Base-by-base conservation (phyloP, 1,284 basidiomycete genomes). In the Cryptococcus sp. region DNA sequence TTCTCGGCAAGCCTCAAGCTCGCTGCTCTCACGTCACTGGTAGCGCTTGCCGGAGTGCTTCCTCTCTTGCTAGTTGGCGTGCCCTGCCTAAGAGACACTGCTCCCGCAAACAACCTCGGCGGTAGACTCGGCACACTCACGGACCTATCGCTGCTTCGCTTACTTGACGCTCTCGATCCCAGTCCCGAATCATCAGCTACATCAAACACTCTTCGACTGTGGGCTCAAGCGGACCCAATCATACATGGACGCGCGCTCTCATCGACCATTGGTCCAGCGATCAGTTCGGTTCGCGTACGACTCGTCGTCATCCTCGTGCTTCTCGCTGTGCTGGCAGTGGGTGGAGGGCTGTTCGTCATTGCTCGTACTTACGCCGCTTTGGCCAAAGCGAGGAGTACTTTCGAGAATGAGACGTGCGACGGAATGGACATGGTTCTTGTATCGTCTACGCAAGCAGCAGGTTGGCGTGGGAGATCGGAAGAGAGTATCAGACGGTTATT, bases 401-500 rank as follows among this genome's bases (percentile, higher is more conserved):
- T 89, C 84, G 71, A 85, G 3, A 80, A 84, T 17, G 78, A 85
- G 0, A 84, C 82, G 54, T 89, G 89, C 67, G 83, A 83, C 53
- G 84, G 84, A 0, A 80, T 86, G 62, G 88, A 91, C 66, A 82
- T 92, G 78, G 88, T 85, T 5, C 90, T 70, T 25, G 51, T 76
- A 11, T 42, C 68, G 85, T 13, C 86, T 83, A 27, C 85, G 84
- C 7, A 87, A 86, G 64, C 80, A 0, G 27, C 80, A 7, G 85
- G 84, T 1, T 89, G 87, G 88, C 86, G 87, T 71, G 86, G 85
- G 63, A 80, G 82, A 41, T 70, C 89, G 52, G 90, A 90, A 40
- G 65, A 71, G 23, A 57, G 57, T 5, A 47, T 73, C 23, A 59
- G 57, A 45, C 54, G 54, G 7, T 56, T 51, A 20, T 45, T 65